phyloP scores from a whole-genome alignment of 1,284 basidiomycete genomes.

The Ceratobasidium sp. region DNA sequence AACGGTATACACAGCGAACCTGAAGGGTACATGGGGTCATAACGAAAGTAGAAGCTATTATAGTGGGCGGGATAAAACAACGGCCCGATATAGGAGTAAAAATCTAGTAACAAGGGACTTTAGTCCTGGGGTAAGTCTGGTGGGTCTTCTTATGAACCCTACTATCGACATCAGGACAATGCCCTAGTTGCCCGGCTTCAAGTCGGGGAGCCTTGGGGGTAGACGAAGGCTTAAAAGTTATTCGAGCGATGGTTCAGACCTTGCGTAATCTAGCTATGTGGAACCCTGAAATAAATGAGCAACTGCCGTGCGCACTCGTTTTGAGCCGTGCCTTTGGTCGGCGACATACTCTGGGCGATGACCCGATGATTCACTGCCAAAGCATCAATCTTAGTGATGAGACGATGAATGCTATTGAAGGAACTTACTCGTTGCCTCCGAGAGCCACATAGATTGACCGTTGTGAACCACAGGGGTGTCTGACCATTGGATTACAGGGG shows the following conservation, averaged over 20 bases:
- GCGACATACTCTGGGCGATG: slow-evolving; percentile 13
- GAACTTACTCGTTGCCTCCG: slow-evolving; percentile 25
- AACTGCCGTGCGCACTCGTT: slow-evolving; percentile 41
- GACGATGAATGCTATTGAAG: background rate
- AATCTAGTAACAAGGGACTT: background rate
- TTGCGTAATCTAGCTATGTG: slow-evolving; percentile 3
- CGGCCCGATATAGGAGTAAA: background rate
- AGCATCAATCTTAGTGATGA: background rate
- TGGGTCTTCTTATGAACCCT: background rate
- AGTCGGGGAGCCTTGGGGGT: background rate
- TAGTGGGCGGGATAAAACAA: no score
- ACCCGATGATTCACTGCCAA: slow-evolving; percentile 23
- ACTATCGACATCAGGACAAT: background rate
- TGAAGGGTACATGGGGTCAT: background rate
- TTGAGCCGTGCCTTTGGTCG: slow-evolving; percentile 27
- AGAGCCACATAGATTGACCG: slow-evolving; percentile 18
- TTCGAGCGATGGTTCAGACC: background rate
- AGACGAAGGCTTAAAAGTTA: background rate
- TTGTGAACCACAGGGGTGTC: slow-evolving; percentile 17
- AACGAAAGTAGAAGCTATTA: background rate
- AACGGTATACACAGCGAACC: no score
- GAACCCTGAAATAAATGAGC: slow-evolving; percentile 27
- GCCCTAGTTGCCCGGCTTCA: background rate
- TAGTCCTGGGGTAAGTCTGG: background rate
- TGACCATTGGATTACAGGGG: slow-evolving; percentile 18